Percentiles rank a stretch among this genome's conserved stretches.
Evolutionary conservation across 2,329 filamentous ascomycete species (phyloP).

Genomic region (Ceratocystis variospora): DNA sequence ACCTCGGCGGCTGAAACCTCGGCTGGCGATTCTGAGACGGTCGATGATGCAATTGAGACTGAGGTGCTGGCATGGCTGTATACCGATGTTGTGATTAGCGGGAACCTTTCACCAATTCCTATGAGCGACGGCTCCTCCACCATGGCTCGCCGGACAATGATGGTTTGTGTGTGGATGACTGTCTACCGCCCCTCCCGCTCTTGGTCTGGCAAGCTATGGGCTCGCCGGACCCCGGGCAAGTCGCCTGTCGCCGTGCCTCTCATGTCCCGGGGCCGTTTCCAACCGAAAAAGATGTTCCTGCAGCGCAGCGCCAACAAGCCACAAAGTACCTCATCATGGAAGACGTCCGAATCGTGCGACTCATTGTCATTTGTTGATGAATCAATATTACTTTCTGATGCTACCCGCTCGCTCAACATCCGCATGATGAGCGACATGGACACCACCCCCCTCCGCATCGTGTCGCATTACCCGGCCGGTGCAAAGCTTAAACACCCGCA

Average conservation of each 20-base stretch:
- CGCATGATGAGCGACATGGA: slow-evolving; percentile 16
- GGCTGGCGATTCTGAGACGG: neutral
- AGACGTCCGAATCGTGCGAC: neutral
- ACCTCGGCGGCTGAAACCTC: slow-evolving; percentile 10
- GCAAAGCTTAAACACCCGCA: slow-evolving; percentile 15
- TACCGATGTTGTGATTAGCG: slow-evolving; percentile 18
- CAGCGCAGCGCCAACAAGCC: slow-evolving; percentile 13
- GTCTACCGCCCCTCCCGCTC: slow-evolving; percentile 16
- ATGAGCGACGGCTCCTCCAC: slow-evolving; percentile 6
- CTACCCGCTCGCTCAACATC: slow-evolving; percentile 11
- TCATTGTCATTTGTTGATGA: neutral
- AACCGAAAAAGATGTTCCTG: slow-evolving; percentile 19
- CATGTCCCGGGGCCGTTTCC: slow-evolving; percentile 19
- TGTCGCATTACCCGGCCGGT: slow-evolving; percentile 18
- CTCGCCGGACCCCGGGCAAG: slow-evolving; percentile 16
- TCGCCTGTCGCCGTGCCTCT: slow-evolving; percentile 19
- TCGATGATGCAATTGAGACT: slow-evolving; percentile 12
- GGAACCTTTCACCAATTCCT: slow-evolving; percentile 11
- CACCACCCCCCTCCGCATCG: slow-evolving; percentile 13
- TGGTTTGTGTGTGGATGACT: slow-evolving; percentile 21
- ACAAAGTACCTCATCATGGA: neutral
- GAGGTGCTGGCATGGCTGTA: slow-evolving; percentile 21
- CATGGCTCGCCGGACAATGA: slow-evolving; percentile 15
- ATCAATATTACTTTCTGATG: neutral
- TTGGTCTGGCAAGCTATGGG: slow-evolving; percentile 14